Evolutionary conservation across 148 eudicot species (phyloP).

Genomic region (Camellia granthamiana): DNA sequence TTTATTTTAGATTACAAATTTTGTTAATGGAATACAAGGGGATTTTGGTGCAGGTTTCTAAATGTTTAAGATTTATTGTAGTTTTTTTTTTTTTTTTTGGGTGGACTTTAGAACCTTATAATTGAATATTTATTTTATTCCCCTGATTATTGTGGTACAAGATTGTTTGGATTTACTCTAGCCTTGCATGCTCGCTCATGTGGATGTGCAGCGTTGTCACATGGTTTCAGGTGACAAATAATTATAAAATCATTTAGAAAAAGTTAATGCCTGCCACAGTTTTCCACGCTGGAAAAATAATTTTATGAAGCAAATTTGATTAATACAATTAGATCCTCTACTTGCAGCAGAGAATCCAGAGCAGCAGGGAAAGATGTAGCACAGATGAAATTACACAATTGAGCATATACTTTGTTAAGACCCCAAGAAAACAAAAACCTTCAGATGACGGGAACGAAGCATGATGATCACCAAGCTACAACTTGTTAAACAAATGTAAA

Average conservation of each 20-base stretch:
- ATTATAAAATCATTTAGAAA: background rate
- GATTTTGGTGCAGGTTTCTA: no score
- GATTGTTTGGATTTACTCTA: no score
- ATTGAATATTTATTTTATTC: no score
- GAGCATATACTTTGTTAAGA: background rate
- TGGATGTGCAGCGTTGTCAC: no score
- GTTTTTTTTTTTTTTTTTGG: no score
- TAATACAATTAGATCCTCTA: background rate
- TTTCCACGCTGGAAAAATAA: background rate
- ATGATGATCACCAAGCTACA: constrained; percentile 8
- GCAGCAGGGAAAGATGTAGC: background rate
- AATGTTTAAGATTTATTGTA: no score
- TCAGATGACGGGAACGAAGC: background rate
- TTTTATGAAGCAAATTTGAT: background rate
- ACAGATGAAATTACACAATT: background rate
- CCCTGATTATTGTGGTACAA: no score
- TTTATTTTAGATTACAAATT: no score
- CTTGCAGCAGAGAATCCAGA: background rate
- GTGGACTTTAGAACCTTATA: no score
- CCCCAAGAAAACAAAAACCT: background rate
- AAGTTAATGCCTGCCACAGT: background rate
- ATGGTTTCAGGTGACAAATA: no score
- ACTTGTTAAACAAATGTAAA: background rate
- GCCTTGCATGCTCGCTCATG: no score
- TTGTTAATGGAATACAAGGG: no score